Evolutionary conservation across 495 filamentous ascomycete species (phyloP).

Genomic region (Immersiella caudata): DNA sequence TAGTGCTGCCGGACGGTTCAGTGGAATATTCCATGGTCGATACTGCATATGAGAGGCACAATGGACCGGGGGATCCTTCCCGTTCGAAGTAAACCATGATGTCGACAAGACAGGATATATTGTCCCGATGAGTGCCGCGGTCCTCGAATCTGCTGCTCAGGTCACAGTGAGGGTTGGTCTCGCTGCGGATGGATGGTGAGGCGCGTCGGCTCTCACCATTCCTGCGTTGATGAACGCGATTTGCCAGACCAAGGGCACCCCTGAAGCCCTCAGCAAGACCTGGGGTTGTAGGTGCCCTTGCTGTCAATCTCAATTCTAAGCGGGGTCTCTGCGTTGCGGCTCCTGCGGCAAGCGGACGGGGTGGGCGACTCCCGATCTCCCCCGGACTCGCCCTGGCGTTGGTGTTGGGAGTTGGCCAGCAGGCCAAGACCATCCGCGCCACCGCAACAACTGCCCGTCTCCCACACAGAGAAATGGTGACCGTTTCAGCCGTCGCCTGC

Average conservation of each 20-base stretch:
- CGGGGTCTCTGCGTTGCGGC: conserved; percentile 16
- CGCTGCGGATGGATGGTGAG: conserved; percentile 8
- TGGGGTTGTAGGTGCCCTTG: conserved; percentile 4
- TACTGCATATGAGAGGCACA: background rate
- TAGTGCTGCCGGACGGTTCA: background rate
- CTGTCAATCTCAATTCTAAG: conserved; percentile 12
- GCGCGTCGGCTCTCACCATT: background rate
- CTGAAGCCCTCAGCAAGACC: conserved; percentile 15
- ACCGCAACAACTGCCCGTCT: background rate
- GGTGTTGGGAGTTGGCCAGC: conserved; percentile 4
- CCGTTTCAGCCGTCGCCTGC: conserved; percentile 4
- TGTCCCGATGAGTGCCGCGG: conserved; percentile 22
- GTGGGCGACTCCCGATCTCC: conserved; percentile 8
- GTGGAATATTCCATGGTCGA: conserved; percentile 7
- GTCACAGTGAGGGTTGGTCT: conserved; percentile 18
- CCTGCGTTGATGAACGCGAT: conserved; percentile 11
- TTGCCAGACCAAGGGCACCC: conserved; percentile 11
- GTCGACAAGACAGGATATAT: conserved; percentile 17
- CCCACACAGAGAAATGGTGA: background rate
- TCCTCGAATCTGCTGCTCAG: conserved; percentile 15
- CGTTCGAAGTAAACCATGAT: conserved; percentile 4
- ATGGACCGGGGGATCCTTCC: conserved; percentile 22
- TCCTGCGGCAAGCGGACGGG: conserved; percentile 20
- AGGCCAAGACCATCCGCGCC: background rate
- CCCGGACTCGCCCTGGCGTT: background rate